Evolutionary conservation across 2,329 filamentous ascomycete genomes (phyloP).

Genomic region (Raffaelea ambrosiae): DNA sequence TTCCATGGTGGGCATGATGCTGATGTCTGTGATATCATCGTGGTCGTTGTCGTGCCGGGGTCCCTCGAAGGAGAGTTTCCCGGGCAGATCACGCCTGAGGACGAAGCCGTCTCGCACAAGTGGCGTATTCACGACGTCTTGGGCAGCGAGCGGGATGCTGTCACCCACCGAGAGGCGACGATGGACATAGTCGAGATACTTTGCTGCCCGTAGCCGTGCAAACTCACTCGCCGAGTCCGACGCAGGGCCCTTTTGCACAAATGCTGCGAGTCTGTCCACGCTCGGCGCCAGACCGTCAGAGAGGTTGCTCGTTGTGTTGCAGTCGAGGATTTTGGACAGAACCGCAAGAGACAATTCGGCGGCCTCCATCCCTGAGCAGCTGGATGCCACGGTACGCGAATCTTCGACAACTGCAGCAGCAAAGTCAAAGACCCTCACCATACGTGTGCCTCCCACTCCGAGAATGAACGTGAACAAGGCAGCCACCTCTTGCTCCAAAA

Average conservation of each 20-base stretch:
- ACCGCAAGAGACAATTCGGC: slow-evolving; percentile 12
- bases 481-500: slow-evolving; percentile 29
- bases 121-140: not conserved
- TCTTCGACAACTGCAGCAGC: slow-evolving; percentile 8
- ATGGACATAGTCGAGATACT: slow-evolving; percentile 8
- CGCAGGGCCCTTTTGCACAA: not conserved
- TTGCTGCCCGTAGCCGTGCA: slow-evolving; percentile 4
- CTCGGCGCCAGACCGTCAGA: not conserved
- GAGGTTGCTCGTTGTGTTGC: slow-evolving; percentile 9
- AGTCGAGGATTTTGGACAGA: slow-evolving; percentile 13
- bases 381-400: not conserved
- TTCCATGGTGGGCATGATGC: slow-evolving; percentile 32
- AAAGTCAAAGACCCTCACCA: slow-evolving; percentile 23
- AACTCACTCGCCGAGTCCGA: not conserved
- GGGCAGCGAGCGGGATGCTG: not conserved
- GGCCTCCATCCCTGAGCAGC: not conserved
- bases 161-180: not conserved
- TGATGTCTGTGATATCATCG: slow-evolving; percentile 29
- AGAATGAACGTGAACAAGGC: slow-evolving; percentile 24
- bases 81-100: slow-evolving; percentile 4
- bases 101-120: not conserved
- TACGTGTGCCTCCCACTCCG: slow-evolving; percentile 21
- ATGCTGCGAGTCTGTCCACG: too few relatives aligned
- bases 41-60: slow-evolving; percentile 38
- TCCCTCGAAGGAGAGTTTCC: slow-evolving; percentile 3